These are phyloP conservation scores for Stramenopiles sp. DNA, from an alignment of 352 stramenopile genomes.

Conservation along the genomic window DNA sequence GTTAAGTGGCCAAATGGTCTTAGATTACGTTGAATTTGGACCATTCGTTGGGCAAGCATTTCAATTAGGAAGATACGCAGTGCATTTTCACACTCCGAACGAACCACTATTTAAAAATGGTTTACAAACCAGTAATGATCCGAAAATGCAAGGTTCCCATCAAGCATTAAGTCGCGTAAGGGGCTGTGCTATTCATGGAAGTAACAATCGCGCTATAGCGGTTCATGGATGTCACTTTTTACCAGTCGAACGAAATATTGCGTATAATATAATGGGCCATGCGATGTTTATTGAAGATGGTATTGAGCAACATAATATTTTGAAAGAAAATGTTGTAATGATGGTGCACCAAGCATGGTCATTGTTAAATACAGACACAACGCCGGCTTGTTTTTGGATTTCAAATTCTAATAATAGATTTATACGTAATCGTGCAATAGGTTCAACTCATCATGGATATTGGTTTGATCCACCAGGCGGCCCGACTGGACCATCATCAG, in stretches of 20 bases:
- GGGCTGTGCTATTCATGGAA: constrained; percentile 27
- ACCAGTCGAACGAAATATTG: constrained; percentile 27
- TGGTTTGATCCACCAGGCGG: constrained; percentile 23
- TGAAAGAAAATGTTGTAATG: constrained; percentile 31
- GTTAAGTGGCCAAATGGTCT: background rate
- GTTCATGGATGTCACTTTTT: constrained; percentile 33
- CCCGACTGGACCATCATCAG: background rate
- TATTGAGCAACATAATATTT: constrained; percentile 31
- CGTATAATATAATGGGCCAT: constrained; percentile 30
- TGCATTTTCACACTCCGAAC: constrained; percentile 26
- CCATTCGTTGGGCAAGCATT: background rate
- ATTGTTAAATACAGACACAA: constrained; percentile 21
- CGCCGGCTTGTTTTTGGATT: constrained; percentile 24
- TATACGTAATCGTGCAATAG: constrained; percentile 26
- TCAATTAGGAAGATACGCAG: constrained; percentile 15
- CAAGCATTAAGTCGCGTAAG: constrained; percentile 19
- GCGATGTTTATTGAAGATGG: constrained; percentile 38
- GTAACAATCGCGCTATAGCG: constrained; percentile 27
- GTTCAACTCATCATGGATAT: constrained; percentile 28
- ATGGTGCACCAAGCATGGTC: constrained; percentile 20
- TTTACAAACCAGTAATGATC: constrained; percentile 28
- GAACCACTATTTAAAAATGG: constrained; percentile 28
- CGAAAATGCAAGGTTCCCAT: constrained; percentile 33
- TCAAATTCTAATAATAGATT: constrained; percentile 33
- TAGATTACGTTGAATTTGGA: background rate